Conservation (phyloP, 1,284 basidiomycete species). For the Sanghuangporus weigelae region DNA sequence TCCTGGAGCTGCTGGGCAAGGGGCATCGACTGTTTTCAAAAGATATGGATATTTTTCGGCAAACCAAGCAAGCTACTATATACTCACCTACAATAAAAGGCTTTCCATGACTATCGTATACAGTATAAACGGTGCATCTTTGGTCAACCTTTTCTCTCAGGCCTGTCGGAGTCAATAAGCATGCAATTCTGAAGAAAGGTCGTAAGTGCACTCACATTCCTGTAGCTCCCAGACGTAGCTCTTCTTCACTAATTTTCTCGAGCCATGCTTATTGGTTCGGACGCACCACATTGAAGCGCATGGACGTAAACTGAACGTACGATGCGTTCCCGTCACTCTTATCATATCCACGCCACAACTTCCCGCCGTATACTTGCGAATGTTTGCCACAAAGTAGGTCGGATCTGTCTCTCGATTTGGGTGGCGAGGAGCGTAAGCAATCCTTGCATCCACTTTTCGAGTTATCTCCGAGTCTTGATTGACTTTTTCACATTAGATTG, state of each 20-base stretch:
- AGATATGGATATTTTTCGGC: neutral
- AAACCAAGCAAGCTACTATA: neutral
- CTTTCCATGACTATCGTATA: constrained; percentile 1
- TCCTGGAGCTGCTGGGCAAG: neutral
- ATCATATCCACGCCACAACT: neutral
- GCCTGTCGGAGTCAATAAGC: neutral
- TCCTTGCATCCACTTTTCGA: neutral
- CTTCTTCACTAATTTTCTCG: constrained; percentile 1
- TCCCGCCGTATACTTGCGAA: neutral
- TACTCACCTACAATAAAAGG: constrained; percentile 1
- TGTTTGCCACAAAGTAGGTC: neutral
- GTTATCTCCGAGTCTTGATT: neutral
- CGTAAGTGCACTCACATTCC: neutral
- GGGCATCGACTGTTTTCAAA: neutral
- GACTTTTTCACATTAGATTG: neutral
- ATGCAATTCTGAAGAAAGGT: neutral
- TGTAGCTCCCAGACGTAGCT: constrained; percentile 1
- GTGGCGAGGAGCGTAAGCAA: neutral
- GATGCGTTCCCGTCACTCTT: neutral
- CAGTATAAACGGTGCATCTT: neutral
- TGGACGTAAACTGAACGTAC: neutral
- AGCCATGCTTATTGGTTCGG: neutral
- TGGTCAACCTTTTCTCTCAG: neutral
- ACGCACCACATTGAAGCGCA: neutral
- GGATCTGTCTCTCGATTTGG: neutral